Base-by-base conservation (phyloP, 1,284 basidiomycete species). In the Trametes polyzona region DNA sequence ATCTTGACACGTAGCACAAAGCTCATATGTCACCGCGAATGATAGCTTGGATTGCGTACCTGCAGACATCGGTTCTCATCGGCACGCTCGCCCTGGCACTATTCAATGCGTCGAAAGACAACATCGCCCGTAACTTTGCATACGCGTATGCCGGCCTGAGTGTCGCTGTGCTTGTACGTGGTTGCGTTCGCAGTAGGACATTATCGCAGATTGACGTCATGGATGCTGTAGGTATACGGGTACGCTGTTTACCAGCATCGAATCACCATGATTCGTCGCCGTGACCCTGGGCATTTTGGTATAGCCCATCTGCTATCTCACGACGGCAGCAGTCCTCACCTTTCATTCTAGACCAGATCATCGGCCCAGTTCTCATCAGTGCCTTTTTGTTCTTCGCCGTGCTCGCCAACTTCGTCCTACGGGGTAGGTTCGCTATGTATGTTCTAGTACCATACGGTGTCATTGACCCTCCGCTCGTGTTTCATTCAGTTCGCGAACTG, bases 241-340 rank as follows among this genome's bases (percentile, higher is more conserved):
- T 96, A 93, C 73, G 78, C 76, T 8, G 78, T 96, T 55, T 98
- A 96, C 73, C 94, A 98, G 71, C 83, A 88, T 61, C 86, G 96
- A 44, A 87, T 98, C 52, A 91, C 90, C 42, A 88, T 95, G 83
- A 98, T 99, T 66, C 90, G 92, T 27, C 86, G 88, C 60, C 83
- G 95, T 49, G 92, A 96, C 75, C 88, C 94, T n/a, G 93, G 93
- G 2, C 87, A 91, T 67, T 97, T 98, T 69, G 94, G 94, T 95
- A 57, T 24, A 21, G 7, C 36, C 29, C 58, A 16, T 29, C 19
- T 37, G 44, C 12, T 12, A 24, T 8, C n/a, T 44, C 36, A 19
- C 30, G 47, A 56, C 39, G 27, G 12, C 17, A 14, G 27, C n/a
- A 47, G 7, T 47, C 3, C 30, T 53, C 10, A 57, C 44, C 44